Evolutionary conservation across 352 stramenopile species (phyloP), one percentile per base, ranked within the genome.

Genomic region (Pythium dissimile): DNA sequence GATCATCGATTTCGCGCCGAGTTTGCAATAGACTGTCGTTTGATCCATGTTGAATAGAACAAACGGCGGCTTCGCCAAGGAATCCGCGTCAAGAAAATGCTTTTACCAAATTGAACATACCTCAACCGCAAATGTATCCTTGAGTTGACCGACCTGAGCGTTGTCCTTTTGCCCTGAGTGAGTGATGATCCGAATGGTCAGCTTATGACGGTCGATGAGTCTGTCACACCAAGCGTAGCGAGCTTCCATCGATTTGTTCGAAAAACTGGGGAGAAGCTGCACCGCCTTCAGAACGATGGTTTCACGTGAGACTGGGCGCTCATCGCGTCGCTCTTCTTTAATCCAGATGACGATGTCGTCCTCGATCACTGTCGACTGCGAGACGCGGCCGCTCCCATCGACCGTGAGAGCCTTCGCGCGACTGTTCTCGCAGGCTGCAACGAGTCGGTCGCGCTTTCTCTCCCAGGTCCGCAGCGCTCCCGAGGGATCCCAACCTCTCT

Each of bases 41-140:
- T 46, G 48, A 26, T 56, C 48, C 48, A 56, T 47, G 24, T 47
- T 56, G 10, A 46, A 56, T 3, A 56, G n/a, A 8, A 31, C 23
- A 31, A 23, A 44, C n/a, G 31, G 49, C 23, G 49, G 30, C 13
- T 34, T 34, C n/a, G 18, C 18, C 16, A 28, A 26, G 27, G 44
- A 15, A 6, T 26, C 27, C 5, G 16, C 2, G 28, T 38, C 44
- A 24, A 41, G 27, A 38, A 41, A 52, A 15, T 52, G 44, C 44
- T 34, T 34, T 15, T 39, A 39, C 5, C 38, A 18, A 41, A 28
- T 34, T 2, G 44, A 39, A 52, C 24, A 28, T 11, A 52, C 44
- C 44, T 52, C 28, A 2, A 39, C n/a, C 15, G 28, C 26, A 18
- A 37, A 37, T 1, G 16, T 28, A 5, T 52, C 44, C 44, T 52